Evolutionary conservation across 371 early-diverging fungal genomes (phyloP).

Genomic region (Apophysomyces trapeziformis): DNA sequence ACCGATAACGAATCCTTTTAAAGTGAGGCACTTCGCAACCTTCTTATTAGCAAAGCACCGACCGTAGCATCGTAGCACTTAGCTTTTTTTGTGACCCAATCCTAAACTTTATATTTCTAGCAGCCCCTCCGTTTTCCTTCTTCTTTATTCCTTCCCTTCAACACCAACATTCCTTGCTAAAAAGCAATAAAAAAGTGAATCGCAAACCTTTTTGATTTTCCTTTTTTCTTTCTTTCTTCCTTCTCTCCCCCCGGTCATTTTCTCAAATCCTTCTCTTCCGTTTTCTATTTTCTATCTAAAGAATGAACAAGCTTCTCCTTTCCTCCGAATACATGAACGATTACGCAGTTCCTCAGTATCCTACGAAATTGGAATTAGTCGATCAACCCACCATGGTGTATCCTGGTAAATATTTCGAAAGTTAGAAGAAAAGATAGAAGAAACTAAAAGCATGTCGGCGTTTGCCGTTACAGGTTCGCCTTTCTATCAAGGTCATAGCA

Average conservation of each 20-base stretch:
- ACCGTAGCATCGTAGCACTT: constrained; percentile 11
- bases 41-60: constrained; percentile 8
- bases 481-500: constrained; percentile 1
- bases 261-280: constrained; percentile 4
- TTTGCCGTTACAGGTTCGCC: constrained; percentile 7
- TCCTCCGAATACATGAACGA: constrained; percentile 40
- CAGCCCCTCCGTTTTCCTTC: neutral
- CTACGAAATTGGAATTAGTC: constrained; percentile 13
- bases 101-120: constrained; percentile 5
- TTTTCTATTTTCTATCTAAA: neutral
- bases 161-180: constrained; percentile 8
- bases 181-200: constrained; percentile 5
- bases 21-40: constrained; percentile 5
- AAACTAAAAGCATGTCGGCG: neutral
- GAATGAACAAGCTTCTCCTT: constrained; percentile 4
- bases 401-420: constrained; percentile 34
- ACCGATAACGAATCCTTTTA: constrained; percentile 10
- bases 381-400: constrained; percentile 36
- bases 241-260: constrained; percentile 6
- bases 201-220: constrained; percentile 1
- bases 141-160: constrained; percentile 11
- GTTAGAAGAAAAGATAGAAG: neutral
- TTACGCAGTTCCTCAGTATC: constrained; percentile 27
- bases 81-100: constrained; percentile 6
- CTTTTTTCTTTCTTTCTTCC: constrained; percentile 3